Conservation (phyloP, 208 protist genomes). For the Trypanosomatidae sp. region DNA sequence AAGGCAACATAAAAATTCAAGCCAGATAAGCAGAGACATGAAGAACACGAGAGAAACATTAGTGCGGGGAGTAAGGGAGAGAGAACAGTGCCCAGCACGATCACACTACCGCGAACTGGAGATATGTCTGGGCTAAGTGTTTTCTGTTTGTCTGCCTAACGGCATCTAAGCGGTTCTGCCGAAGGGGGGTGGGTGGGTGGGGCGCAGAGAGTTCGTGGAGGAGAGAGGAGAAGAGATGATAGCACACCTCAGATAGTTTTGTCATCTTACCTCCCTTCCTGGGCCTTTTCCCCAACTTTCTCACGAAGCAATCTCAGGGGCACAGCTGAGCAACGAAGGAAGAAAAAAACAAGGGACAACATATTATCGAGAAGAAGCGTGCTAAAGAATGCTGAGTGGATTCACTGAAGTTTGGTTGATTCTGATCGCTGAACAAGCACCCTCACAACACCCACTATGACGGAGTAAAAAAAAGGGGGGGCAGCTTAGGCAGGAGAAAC, state of each 20-base stretch:
- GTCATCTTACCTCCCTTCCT: neutral
- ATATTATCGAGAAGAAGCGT: neutral
- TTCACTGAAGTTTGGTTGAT: neutral
- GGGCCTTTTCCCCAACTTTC: neutral
- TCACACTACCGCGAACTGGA: neutral
- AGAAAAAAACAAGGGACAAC: neutral
- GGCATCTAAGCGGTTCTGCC: neutral
- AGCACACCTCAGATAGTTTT: neutral
- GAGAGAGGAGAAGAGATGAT: neutral
- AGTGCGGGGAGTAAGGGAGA: neutral
- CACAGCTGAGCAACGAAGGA: neutral
- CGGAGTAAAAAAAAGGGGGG: neutral
- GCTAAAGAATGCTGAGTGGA: neutral
- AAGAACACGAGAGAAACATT: neutral
- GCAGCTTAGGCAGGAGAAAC: neutral
- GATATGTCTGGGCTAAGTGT: neutral
- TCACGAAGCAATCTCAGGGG: neutral
- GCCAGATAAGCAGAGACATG: neutral
- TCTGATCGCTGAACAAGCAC: neutral
- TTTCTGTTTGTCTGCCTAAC: neutral
- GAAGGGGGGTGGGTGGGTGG: neutral
- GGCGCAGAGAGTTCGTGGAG: neutral
- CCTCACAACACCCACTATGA: neutral
- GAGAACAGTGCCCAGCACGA: neutral
- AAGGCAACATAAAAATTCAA: neutral